Evolutionary conservation across 805 yeast species (phyloP), one percentile per base, ranked within the genome.

Genomic region (Soucietia sequanensis): DNA sequence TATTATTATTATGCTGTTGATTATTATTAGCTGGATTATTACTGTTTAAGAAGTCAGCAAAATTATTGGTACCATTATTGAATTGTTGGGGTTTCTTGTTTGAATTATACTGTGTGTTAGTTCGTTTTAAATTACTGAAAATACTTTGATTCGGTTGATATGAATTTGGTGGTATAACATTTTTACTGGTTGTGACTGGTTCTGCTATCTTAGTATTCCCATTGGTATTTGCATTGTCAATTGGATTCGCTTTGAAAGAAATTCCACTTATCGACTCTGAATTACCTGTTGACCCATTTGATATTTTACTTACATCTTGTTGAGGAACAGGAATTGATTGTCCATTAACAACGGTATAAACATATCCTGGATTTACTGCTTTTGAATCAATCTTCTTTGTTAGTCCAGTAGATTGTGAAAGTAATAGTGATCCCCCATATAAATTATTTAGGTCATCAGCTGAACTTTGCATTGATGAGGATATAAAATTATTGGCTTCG

Each of bases 61-160:
- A 61, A 43, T 61, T 59, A 25, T 56, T 57, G 10, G 54, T 58
- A 4, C 52, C 59, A 31, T 47, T 52, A 14, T 37, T 37, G 14
- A 44, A 32, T 13, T 50, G 49, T 16, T 38, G 38, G 29, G 50
- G 57, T 33, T 46, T 59, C 33, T 54, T 56, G 23, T 47, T 45
- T 12, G 50, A 42, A 12, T 56, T 38, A 41, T 62, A 64, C 39
- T 63, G 68, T 20, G 58, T 52, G 41, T 61, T 62, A 6, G 66
- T 65, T 33, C 72, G 47, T 44, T 65, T 68, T 18, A 68, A 50
- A 38, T 68, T 68, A 38, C 59, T 62, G 47, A 65, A 64, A 8
- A 66, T 67, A 13, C 65, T 59, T 40, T 67, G 72, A 39, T 59
- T 54, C 5, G 72, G 68, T 43, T 67, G 72, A 41, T 67, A 68